These are phyloP conservation scores for Primulina eburnea DNA, from an alignment of 257 asterid genomes.

Conservation along the genomic window DNA sequence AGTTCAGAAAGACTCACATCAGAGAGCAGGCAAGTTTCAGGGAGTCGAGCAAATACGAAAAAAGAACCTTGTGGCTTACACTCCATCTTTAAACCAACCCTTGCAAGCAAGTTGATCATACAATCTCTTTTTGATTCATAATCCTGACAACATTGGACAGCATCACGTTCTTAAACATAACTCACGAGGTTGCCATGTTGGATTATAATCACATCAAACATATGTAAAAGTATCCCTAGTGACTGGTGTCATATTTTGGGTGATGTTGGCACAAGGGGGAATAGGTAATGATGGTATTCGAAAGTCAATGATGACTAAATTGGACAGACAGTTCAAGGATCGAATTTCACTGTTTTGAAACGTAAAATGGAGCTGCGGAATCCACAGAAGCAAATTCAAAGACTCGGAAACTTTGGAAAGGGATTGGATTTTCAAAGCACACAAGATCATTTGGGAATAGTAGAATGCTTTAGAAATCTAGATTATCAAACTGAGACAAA, in stretches of 20 bases:
- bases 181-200: neutral
- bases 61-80: slow-evolving; percentile 56
- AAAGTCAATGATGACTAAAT: neutral
- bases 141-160: no score
- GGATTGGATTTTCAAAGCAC: neutral
- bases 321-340: neutral
- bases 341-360: neutral
- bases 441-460: neutral
- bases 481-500: neutral
- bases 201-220: neutral
- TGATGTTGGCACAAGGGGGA: neutral
- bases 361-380: neutral
- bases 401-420: neutral
- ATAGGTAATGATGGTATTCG: neutral
- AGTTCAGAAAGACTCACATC: no score
- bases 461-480: neutral
- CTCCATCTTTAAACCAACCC: slow-evolving; percentile 60
- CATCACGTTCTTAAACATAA: no score
- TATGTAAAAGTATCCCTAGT: neutral
- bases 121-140: no score
- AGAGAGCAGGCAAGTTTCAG: slow-evolving; percentile 10
- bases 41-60: slow-evolving; percentile 74
- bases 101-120: slow-evolving; percentile 48
- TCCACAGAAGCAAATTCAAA: neutral
- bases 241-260: neutral